Percentiles rank a stretch among this genome's conserved stretches.
Conservation (phyloP, 2,329 filamentous ascomycete genomes). For the Alternaria hordeiaustralica region DNA sequence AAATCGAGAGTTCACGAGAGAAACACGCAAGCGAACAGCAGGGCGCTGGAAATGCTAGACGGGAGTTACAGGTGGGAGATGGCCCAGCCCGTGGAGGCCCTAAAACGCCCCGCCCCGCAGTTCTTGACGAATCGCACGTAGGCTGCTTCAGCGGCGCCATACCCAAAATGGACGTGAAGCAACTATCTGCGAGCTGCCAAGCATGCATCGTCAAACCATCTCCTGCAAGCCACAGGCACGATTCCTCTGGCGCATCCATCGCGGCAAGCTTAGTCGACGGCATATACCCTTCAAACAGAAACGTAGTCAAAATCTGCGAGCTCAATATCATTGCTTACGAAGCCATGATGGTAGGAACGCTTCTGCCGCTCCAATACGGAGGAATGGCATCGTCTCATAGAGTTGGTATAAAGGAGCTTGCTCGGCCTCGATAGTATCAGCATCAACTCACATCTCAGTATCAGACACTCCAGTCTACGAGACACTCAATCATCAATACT, state of each 20-base stretch:
- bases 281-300: not conserved
- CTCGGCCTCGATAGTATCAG: not conserved
- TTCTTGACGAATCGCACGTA: not conserved
- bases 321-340: not conserved
- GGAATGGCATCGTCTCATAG: not conserved
- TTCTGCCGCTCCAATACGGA: not conserved
- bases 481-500: not conserved
- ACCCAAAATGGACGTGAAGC: slow-evolving; percentile 3
- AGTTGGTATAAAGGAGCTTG: not conserved
- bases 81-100: not conserved
- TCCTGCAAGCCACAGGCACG: not conserved
- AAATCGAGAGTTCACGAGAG: not conserved
- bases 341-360: not conserved
- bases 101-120: not conserved
- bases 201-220: not conserved
- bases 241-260: not conserved
- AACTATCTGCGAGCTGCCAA: slow-evolving; percentile 9
- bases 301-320: not conserved
- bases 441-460: not conserved
- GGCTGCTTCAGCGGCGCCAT: not conserved
- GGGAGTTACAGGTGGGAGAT: not conserved
- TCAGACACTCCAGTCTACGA: not conserved
- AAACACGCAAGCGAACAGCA: not conserved
- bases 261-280: not conserved
- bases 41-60: not conserved